Base-by-base conservation (phyloP, 139 green algal species). In the Mychonastes homosphaera region DNA sequence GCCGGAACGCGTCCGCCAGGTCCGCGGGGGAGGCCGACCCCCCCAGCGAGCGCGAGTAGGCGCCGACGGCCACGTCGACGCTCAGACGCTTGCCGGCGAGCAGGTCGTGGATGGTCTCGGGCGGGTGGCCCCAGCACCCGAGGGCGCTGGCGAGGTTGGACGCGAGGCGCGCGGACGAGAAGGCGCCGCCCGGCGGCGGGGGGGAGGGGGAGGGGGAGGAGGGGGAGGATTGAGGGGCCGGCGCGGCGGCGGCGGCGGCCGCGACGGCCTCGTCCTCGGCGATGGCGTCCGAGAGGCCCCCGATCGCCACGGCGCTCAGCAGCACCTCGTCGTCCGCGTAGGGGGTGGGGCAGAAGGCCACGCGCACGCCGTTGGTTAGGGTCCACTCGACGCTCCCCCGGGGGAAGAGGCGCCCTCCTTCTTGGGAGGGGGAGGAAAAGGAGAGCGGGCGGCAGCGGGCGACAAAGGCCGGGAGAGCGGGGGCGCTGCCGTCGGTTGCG, bases 291-390 rank as follows among this genome's bases (percentile, higher is more conserved):
- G 56, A 65, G 15, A 95, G 72, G 2, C 85, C 86, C 1, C 84
- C 84, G 7, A 65, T 44, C 0, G 86, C 86, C 52, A 79, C 74
- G 28, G 70, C 81, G 2, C 72, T 76, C 32, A 95, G 23, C 44
- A 94, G 47, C 18, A 94, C 62, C 73, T 94, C 85, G 36, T 94
- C 87, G 16, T 86, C 78, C 64, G 88, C 70, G 30, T 86, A 86
- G 49, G 85, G 62, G 3, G 84, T 91, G 19, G 30, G 23, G 52
- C 88, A 86, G 59, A 81, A 73, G 21, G 36, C 67, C 24, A 94
- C 70, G 10, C 71, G 60, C 81, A 95, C 87, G 46, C 87, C 87
- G 49, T 95, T 95, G 53, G 26, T 62, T 16, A 94, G 73, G n/a
- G 47, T 58, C 28, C 92, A 41, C 63, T 91, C 82, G 3, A 44